phyloP scores from a whole-genome alignment of 2,329 filamentous ascomycete genomes.

The Penicillium sp. region DNA sequence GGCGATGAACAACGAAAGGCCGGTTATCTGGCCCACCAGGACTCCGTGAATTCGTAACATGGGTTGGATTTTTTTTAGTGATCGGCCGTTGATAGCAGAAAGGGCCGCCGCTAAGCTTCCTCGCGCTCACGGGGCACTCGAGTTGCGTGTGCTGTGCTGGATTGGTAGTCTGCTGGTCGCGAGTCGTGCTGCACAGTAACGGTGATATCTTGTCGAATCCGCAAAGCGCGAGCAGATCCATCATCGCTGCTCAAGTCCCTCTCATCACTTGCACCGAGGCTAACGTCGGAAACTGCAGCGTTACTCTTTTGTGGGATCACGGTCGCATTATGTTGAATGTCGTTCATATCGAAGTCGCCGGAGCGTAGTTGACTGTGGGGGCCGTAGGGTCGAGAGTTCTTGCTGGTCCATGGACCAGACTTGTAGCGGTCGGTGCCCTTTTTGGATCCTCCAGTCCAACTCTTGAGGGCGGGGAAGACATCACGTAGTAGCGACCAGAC shows the following conservation, averaged over 20 bases:
- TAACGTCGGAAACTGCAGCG: constrained; percentile 35
- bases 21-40: constrained; percentile 28
- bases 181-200: constrained; percentile 38
- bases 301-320: constrained; percentile 35
- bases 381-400: constrained; percentile 39
- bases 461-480: constrained; percentile 52
- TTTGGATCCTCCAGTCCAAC: constrained; percentile 48
- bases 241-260: constrained; percentile 43
- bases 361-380: constrained; percentile 36
- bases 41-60: constrained; percentile 25
- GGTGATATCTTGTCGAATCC: constrained; percentile 49
- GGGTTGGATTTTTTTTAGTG: not conserved
- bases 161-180: constrained; percentile 24
- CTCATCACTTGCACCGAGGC: constrained; percentile 37
- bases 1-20: constrained; percentile 9
- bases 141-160: constrained; percentile 18
- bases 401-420: constrained; percentile 41
- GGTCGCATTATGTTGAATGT: constrained; percentile 36
- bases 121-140: constrained; percentile 22
- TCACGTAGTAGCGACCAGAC: constrained; percentile 59
- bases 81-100: not conserved
- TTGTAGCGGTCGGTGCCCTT: constrained; percentile 42
- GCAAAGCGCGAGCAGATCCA: constrained; percentile 44
- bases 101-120: constrained; percentile 21
- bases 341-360: constrained; percentile 40